These are phyloP conservation scores for Sporopachydermia cereana DNA, from an alignment of 1,139 yeast genomes.

Conservation along the genomic window DNA sequence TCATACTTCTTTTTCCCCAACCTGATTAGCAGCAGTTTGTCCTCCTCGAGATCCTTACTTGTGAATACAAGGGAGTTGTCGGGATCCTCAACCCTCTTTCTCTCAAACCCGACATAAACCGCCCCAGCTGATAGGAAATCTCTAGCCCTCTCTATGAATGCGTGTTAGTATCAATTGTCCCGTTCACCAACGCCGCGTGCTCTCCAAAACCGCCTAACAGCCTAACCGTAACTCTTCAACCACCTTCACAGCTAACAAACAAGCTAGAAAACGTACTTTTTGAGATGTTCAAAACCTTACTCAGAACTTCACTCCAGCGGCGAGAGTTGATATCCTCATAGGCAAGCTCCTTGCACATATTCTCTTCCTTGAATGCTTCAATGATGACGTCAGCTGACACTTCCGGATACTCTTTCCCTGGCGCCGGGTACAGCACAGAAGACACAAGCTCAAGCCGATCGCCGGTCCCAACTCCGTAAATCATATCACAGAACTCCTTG, in stretches of 20 bases:
- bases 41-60: conserved; percentile 44
- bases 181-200: too few species aligned
- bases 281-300: conserved; percentile 29
- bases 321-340: conserved; percentile 26
- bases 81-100: conserved; percentile 41
- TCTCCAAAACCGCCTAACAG: background rate
- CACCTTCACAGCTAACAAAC: too few species aligned
- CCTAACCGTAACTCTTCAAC: too few species aligned
- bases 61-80: conserved; percentile 39
- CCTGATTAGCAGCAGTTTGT: conserved; percentile 49
- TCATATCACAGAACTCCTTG: conserved; percentile 70
- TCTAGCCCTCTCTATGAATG: conserved; percentile 41
- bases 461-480: conserved; percentile 77
- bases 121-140: conserved; percentile 63
- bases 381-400: conserved; percentile 31
- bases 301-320: conserved; percentile 26
- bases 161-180: too few species aligned
- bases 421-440: conserved; percentile 46
- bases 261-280: conserved; percentile 31
- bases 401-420: conserved; percentile 10
- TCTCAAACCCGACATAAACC: conserved; percentile 52
- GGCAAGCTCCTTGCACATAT: conserved; percentile 37
- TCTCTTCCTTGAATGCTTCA: conserved; percentile 48
- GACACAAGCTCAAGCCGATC: conserved; percentile 53
- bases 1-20: conserved; percentile 63